Base-by-base conservation (phyloP, 768 basidiomycete species). In the Termitomyces sp. region DNA sequence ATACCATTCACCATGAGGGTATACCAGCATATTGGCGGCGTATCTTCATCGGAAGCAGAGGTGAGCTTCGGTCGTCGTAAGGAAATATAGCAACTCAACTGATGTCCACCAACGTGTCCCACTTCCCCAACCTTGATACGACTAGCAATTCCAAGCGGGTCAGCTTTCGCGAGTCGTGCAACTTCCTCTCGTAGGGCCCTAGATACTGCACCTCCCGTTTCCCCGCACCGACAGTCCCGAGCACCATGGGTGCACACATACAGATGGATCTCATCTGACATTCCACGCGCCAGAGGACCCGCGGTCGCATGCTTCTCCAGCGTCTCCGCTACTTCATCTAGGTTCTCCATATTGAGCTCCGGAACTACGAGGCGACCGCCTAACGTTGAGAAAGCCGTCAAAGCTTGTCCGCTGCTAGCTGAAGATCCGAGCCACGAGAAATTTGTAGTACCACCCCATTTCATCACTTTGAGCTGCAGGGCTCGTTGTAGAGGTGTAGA, bases 31-130 rank as follows among this genome's bases (percentile, higher is more conserved):
- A 69, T 90, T 91, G 1, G 85, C 88, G 3, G 89, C 89, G 64
- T 83, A 82, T 67, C 87, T 88, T 44, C 32, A 7, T 2, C 23
- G 20, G 18, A 41, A 32, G 46, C 44, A 33, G 35, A 12, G 58
- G 33, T 58, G 49, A 56, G 50, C 48, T 28, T n/a, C 58, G 26
- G 9, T 46, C 30, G 20, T 50, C 12, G 47, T 26, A 48, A 20
- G 5, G 53, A 47, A 4, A 28, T 36, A 47, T 7, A 28, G 63
- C 57, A 57, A 59, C 68, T 32, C 14, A 53, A 69, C 91, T 89
- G 79, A 72, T 95, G 92, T 28, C 91, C 91, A 1, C 93, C 92
- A 53, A 95, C 85, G 70, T 95, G 92, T 2, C 81, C 88, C 6
- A 87, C 81, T 62, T 91, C 84, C 3, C 83, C 83, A 2, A 93